Evolutionary conservation across 2,329 filamentous ascomycete species (phyloP).

Genomic region (Xylaria digitata): DNA sequence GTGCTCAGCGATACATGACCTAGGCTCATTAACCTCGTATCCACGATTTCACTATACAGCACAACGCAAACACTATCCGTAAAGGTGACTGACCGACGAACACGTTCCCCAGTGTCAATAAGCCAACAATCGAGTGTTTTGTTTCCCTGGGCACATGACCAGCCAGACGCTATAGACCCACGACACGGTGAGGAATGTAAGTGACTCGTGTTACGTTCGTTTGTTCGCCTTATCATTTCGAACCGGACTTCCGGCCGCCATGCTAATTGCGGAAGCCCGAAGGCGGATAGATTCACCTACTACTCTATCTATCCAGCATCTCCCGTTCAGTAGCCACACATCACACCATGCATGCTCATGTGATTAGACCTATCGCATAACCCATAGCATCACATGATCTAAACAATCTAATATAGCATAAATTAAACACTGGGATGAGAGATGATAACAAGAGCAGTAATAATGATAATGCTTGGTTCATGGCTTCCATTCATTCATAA

Average conservation of each 20-base stretch:
- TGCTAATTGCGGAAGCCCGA: neutral
- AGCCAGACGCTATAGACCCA: neutral
- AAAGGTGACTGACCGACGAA: too few relatives aligned
- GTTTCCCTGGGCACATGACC: neutral
- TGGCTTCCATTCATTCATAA: constrained; percentile 39
- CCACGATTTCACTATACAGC: too few relatives aligned
- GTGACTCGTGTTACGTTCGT: neutral
- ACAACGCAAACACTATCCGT: too few relatives aligned
- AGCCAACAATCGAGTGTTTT: too few relatives aligned
- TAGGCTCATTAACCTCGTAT: too few relatives aligned
- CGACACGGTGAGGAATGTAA: neutral
- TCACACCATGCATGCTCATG: constrained; percentile 2
- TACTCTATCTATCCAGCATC: neutral
- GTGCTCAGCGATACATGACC: too few relatives aligned
- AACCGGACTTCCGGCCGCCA: neutral
- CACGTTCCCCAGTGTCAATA: too few relatives aligned
- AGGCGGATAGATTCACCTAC: neutral
- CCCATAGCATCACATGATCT: neutral
- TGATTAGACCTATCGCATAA: neutral
- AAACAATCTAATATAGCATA: neutral
- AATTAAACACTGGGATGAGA: neutral
- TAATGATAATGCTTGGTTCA: constrained; percentile 20
- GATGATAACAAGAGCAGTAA: neutral
- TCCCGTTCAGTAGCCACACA: neutral
- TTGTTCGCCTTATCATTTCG: too few relatives aligned